Base-by-base conservation (phyloP, 2,329 filamentous ascomycete genomes). In the Colletotrichum neosansevieriae region DNA sequence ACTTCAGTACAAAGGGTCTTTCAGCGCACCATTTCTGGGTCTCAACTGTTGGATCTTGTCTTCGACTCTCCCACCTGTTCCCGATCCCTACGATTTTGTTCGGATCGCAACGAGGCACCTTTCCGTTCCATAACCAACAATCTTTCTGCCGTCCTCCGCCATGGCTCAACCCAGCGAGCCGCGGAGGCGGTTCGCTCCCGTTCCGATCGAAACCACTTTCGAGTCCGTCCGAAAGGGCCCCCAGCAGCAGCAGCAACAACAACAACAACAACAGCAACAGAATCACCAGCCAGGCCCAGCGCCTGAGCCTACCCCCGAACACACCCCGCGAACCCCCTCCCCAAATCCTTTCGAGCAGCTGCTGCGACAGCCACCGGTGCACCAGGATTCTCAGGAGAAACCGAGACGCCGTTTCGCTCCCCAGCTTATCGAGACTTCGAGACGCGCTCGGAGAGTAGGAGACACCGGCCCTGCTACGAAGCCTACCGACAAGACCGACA, bases 341-440 rank as follows among this genome's bases (percentile, higher is more conserved):
- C 81, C 83, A 54, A 74, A 72, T 32, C 44, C 56, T 13, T 62
- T 70, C 63, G 53, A 71, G 75, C 72, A 76, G n/a, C 61, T 63
- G 57, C 74, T 73, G 47, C 75, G 72, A 34, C 49, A 66, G 34
- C 56, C 61, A 2, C 64, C 19, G 11, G 24, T 24, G 1, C 65
- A 58, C 13, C 58, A 69, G 49, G 75, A 73, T 45, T 74, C 71
- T 32, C 66, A 56, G 9, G 40, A 61, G 21, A 44, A 21, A 21
- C 61, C 61, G 40, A 21, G 49, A 34, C 83, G 85, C 71, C 81
- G 82, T 68, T 97, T 97, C 77, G 86, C 90, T 34, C 94, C 94
- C 12, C 91, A 95, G 74, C 83, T 97, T 63, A 90, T 97, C 70
- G 93, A 95, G 78, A 94, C 92, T 3, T 91, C 91, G 4, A 88